Percentiles rank a stretch among this genome's conserved stretches.
These are phyloP conservation scores for Trichoderma koningiopsis DNA, from an alignment of 2,329 filamentous ascomycete species.

Conservation along the genomic window DNA sequence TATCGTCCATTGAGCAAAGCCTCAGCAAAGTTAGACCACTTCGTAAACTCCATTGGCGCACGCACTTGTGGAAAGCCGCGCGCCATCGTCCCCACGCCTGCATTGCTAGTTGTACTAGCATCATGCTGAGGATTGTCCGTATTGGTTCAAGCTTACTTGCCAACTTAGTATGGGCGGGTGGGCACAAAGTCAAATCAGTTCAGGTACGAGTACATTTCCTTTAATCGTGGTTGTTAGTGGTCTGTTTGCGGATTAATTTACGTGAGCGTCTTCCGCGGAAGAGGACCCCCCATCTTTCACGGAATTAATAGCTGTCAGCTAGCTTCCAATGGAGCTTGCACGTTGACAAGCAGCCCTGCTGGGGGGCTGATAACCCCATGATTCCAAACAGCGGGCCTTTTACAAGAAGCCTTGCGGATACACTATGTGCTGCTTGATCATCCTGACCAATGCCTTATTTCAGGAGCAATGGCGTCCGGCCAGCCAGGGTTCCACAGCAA, in stretches of 20 bases:
- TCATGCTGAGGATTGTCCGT: neutral
- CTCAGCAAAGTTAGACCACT: neutral
- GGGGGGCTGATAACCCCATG: neutral
- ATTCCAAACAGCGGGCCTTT: slow-evolving; percentile 15
- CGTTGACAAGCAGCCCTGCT: slow-evolving; percentile 20
- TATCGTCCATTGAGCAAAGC: neutral
- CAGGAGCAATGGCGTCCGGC: slow-evolving; percentile 17
- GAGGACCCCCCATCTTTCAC: neutral
- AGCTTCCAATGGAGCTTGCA: slow-evolving; percentile 20
- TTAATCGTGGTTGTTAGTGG: neutral
- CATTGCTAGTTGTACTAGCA: neutral
- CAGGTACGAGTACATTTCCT: neutral
- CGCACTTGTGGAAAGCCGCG: neutral
- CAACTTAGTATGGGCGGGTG: neutral
- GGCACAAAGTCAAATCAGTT: neutral
- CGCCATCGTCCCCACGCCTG: neutral
- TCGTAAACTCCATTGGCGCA: neutral
- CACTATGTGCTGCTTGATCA: neutral
- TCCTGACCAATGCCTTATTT: slow-evolving; percentile 16
- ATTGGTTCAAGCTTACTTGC: neutral
- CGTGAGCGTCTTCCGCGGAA: neutral
- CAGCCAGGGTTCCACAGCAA: neutral
- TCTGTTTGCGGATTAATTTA: neutral
- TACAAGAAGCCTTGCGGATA: neutral
- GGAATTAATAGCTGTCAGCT: neutral